Base-by-base conservation (phyloP, 805 yeast genomes). In the Kazachstania psychrophila region DNA sequence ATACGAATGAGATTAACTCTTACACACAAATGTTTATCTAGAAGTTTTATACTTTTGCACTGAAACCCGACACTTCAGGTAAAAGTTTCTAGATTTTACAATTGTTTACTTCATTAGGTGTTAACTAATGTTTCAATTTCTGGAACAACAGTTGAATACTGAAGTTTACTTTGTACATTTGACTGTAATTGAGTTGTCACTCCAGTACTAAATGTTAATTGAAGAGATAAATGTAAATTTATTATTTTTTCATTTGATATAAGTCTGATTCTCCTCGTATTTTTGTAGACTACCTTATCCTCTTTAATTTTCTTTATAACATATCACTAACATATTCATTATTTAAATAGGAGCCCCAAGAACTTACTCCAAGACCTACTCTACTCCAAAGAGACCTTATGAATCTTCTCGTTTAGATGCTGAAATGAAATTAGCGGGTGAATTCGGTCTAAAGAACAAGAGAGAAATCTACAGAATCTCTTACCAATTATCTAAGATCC, bases 401-500 rank as follows among this genome's bases (percentile, higher is more conserved):
- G 98, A 92, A 76, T 84, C 94, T 57, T 94, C 96, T 70, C 95
- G 98, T 81, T 80, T 92, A 71, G 97, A 92, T 64, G 86, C 95
- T 68, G 98, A 92, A 76, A 83, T 92, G 71, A 88, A 92, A 75
- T 84, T 92, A 66, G 96, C 94, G 64, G 98, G 98, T 79, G 97
- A 92, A 74, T 87, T 73, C 82, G 98, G 98, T 79, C 81, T 89
- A 68, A 89, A 87, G 77, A 89, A 92, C 96, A 89, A 89, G 88
- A 85, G 92, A 70, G 98, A 89, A 75, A 86, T 89, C 70, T 89
- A 92, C 94, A 87, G 98, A 83, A 88, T 89, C 69, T 94, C 94
- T 70, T 85, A 83, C 79, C 97, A 89, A 77, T 84, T 89, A 66
- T 89, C 98, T 51, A 89, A 89, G 81, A 89, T 89, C 69, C 88